phyloP scores from a whole-genome alignment of 2,329 filamentous ascomycete genomes.

The Xenosphaeropsis pyriputrescens region DNA sequence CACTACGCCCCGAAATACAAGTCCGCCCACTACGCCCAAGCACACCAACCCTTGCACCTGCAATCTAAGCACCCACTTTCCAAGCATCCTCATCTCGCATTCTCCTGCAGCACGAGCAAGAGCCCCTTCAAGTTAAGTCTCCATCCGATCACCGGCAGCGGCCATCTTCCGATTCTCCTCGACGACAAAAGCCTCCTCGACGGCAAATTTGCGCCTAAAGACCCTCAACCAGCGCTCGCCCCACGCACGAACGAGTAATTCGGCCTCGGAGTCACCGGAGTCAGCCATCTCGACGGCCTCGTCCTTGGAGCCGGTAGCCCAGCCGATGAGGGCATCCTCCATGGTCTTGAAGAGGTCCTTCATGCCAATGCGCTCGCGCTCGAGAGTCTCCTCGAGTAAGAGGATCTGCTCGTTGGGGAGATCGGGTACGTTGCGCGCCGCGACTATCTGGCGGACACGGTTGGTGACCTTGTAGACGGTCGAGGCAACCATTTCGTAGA shows the following conservation, averaged over 20 bases:
- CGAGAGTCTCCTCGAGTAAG: constrained; percentile 45
- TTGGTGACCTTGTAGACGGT: constrained; percentile 85
- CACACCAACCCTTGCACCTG: too few species aligned
- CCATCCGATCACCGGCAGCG: too few species aligned
- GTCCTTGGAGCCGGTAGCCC: constrained; percentile 61
- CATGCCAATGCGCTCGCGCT: constrained; percentile 59
- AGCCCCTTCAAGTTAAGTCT: too few species aligned
- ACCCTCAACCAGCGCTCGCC: constrained; percentile 75
- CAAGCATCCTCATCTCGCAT: too few species aligned
- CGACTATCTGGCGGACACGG: constrained; percentile 68
- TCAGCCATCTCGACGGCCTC: constrained; percentile 53
- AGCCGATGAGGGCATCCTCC: constrained; percentile 60
- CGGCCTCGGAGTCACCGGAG: constrained; percentile 40
- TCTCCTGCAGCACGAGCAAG: too few species aligned
- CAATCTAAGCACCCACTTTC: too few species aligned
- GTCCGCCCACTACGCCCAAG: too few species aligned
- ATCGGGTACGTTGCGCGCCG: constrained; percentile 40
- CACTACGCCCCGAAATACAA: too few species aligned
- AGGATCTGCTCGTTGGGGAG: constrained; percentile 31
- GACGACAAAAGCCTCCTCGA: constrained; percentile 59
- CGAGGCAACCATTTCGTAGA: constrained; percentile 81
- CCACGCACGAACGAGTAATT: constrained; percentile 62
- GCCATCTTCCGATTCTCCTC: constrained; percentile 12
- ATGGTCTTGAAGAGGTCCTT: constrained; percentile 68
- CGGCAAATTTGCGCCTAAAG: constrained; percentile 66